Conservation (phyloP, 2,329 filamentous ascomycete genomes). For the Talaromyces sp. region DNA sequence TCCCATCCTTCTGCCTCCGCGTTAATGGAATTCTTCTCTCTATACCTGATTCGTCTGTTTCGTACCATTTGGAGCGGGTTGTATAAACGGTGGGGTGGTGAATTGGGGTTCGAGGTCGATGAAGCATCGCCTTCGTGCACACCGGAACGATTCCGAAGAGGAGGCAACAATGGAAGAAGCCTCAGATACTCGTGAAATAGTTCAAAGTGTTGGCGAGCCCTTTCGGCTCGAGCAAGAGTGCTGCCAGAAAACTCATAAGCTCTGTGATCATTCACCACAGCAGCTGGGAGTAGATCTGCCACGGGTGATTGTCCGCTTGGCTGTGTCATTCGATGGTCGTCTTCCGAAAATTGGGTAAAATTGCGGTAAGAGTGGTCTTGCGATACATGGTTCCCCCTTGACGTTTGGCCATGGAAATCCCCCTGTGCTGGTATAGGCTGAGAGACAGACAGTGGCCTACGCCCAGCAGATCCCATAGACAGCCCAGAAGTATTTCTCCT, state of each 20-base stretch:
- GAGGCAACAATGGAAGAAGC: slow-evolving; percentile 76
- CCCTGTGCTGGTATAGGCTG: slow-evolving; percentile 23
- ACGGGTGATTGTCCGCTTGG: slow-evolving; percentile 24
- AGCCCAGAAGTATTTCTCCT: slow-evolving; percentile 62
- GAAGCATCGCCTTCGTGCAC: slow-evolving; percentile 17
- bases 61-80: slow-evolving; percentile 92
- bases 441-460: slow-evolving; percentile 36
- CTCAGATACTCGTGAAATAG: slow-evolving; percentile 82
- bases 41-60: slow-evolving; percentile 80
- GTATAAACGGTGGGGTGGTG: slow-evolving; percentile 68
- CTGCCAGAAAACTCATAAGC: slow-evolving; percentile 68
- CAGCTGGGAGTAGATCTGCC: slow-evolving; percentile 32
- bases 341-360: slow-evolving; percentile 28
- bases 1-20: slow-evolving; percentile 76
- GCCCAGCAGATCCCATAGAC: slow-evolving; percentile 51
- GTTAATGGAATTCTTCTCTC: slow-evolving; percentile 75
- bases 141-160: slow-evolving; percentile 51
- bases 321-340: slow-evolving; percentile 18
- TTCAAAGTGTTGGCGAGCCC: slow-evolving; percentile 82
- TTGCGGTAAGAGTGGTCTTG: slow-evolving; percentile 20
- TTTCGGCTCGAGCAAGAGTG: slow-evolving; percentile 79
- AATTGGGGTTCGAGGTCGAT: slow-evolving; percentile 35
- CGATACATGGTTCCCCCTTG: slow-evolving; percentile 17
- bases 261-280: slow-evolving; percentile 35
- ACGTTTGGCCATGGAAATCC: slow-evolving; percentile 23